These are phyloP conservation scores for Ichthyophthirius multifiliis DNA, from an alignment of 169 alveolate genomes.

Conservation along the genomic window DNA sequence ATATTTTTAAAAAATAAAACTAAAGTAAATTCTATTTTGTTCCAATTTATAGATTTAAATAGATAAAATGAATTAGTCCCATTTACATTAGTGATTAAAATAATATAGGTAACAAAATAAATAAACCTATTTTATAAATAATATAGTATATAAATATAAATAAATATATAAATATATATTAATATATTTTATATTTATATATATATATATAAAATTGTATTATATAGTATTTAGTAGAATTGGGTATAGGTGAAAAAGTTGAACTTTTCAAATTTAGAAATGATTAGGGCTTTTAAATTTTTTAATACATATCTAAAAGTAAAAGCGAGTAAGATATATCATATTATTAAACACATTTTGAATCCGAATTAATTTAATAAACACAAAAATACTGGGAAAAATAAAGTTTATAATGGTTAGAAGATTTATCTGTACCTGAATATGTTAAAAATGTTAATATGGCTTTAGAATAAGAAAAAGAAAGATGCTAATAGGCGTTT, in stretches of 20 bases:
- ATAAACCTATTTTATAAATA: background rate
- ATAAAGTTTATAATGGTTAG: background rate
- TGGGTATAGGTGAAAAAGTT: background rate
- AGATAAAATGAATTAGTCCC: background rate
- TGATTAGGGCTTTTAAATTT: background rate
- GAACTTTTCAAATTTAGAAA: background rate
- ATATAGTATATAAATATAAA: no score
- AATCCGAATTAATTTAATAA: background rate
- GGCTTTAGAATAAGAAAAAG: background rate
- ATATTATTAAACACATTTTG: background rate
- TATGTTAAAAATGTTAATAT: background rate
- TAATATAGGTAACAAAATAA: background rate
- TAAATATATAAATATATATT: no score
- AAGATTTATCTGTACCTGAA: slow-evolving; percentile 10
- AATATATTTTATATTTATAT: no score
- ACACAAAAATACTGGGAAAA: background rate
- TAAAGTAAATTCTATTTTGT: background rate
- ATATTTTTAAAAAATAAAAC: background rate
- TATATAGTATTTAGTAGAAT: background rate
- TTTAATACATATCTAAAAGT: background rate
- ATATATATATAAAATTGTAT: no score
- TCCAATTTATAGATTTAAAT: background rate
- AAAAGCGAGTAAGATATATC: background rate
- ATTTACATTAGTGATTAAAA: background rate
- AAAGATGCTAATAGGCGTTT: background rate